Conservation (phyloP, 164 flowering plant genomes). For the Saururus chinensis region DNA sequence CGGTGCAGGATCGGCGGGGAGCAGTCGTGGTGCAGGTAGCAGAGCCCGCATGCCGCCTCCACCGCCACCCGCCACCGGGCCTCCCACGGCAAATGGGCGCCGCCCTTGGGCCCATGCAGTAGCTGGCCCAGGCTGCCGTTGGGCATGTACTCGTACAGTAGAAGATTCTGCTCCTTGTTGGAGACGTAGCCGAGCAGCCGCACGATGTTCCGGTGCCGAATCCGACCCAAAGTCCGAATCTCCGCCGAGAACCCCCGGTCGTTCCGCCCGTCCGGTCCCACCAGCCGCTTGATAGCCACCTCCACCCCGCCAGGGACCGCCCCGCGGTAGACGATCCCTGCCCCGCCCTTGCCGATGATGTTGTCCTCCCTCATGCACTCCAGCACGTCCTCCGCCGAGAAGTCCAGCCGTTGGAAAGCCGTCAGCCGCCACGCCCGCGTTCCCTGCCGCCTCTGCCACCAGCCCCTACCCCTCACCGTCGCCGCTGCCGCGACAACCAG, state of each 20-base stretch:
- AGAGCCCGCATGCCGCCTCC: conserved; percentile 79
- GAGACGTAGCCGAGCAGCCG: conserved; percentile 71
- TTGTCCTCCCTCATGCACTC: conserved; percentile 82
- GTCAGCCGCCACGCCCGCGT: conserved; percentile 70
- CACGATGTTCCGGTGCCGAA: conserved; percentile 83
- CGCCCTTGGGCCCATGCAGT: conserved; percentile 71
- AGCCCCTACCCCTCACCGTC: conserved; percentile 15
- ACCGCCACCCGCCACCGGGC: conserved; percentile 56
- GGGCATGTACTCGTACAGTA: conserved; percentile 90
- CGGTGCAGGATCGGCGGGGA: conserved; percentile 78
- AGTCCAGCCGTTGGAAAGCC: conserved; percentile 58
- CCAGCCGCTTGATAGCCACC: conserved; percentile 66
- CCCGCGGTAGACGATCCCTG: conserved; percentile 89
- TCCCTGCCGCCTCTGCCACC: conserved; percentile 17
- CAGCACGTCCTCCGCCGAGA: conserved; percentile 68
- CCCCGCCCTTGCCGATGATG: conserved; percentile 90
- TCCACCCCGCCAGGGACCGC: conserved; percentile 57
- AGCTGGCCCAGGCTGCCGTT: conserved; percentile 90
- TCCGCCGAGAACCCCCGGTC: conserved; percentile 90
- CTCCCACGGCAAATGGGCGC: conserved; percentile 76
- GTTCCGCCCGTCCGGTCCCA: conserved; percentile 30
- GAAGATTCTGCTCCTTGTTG: conserved; percentile 64
- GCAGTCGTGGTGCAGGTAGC: conserved; percentile 92
- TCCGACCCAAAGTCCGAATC: conserved; percentile 72
- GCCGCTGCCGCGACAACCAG: conserved; percentile 15